Evolutionary conservation across 192 early-diverging fungal species (phyloP).

Genomic region (Physocladia obscura): DNA sequence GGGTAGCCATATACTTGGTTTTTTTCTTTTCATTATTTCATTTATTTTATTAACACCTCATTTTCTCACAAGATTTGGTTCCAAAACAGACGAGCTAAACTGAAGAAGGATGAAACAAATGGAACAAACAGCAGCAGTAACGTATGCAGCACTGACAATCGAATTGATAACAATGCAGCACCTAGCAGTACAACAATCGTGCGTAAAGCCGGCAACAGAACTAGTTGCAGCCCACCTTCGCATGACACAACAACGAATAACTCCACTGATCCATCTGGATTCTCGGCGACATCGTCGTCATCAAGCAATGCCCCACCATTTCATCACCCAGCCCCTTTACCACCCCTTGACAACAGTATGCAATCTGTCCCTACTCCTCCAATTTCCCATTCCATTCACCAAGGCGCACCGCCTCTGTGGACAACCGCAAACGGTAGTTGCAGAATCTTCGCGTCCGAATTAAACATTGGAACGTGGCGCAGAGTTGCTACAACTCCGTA

Average conservation of each 20-base stretch:
- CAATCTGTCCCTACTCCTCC: background rate
- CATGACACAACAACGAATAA: too few relatives aligned
- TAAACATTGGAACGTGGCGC: conserved; percentile 27
- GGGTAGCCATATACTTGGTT: background rate
- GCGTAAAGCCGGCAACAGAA: too few relatives aligned
- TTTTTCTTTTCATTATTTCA: background rate
- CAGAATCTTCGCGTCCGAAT: conserved; percentile 7
- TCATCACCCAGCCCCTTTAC: background rate
- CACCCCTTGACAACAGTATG: background rate
- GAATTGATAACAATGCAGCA: too few relatives aligned
- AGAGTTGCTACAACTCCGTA: conserved; percentile 5
- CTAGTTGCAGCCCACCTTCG: too few relatives aligned
- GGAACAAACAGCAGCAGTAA: too few relatives aligned
- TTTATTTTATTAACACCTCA: conserved; percentile 21
- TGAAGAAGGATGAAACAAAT: background rate
- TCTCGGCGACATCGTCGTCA: background rate
- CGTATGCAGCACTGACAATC: too few relatives aligned
- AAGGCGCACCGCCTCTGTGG: too few relatives aligned
- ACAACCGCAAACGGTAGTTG: background rate
- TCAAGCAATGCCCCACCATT: background rate
- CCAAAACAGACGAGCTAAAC: conserved; percentile 64
- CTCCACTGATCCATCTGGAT: too few relatives aligned
- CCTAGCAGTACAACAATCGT: too few relatives aligned
- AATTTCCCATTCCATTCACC: background rate
- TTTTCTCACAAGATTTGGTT: conserved; percentile 76